A percentile compares a stretch with the other conserved stretches of the same genome.
Conservation (phyloP, 495 filamentous ascomycete species). For the Penicillium coprophilum region DNA sequence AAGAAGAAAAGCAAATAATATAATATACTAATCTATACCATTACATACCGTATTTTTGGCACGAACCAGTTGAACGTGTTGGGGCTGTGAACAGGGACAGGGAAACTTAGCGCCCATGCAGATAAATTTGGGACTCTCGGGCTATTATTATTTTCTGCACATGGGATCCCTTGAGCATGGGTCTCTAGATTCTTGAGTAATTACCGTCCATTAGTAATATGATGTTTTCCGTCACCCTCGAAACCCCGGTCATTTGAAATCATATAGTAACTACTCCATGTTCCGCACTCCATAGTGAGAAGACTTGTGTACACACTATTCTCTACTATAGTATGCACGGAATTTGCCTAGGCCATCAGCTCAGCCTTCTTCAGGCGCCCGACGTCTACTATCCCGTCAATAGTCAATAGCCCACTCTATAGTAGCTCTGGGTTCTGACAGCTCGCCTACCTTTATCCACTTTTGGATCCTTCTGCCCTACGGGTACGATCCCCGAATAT, state of each 20-base stretch:
- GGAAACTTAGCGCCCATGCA: slow-evolving; percentile 10
- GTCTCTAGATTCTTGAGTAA: not conserved
- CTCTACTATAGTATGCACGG: not conserved
- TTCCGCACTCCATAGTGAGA: not conserved
- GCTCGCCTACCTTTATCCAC: not conserved
- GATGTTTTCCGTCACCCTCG: not conserved
- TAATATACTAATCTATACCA: slow-evolving; percentile 5
- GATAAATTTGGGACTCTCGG: slow-evolving; percentile 5
- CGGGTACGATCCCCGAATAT: not conserved
- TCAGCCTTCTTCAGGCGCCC: slow-evolving; percentile 15
- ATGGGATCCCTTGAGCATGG: not conserved
- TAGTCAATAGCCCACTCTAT: not conserved
- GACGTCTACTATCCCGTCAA: not conserved
- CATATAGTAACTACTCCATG: not conserved
- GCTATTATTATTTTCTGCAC: slow-evolving; percentile 7
- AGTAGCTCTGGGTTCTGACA: slow-evolving; percentile 11
- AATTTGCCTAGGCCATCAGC: not conserved
- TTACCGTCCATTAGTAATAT: not conserved
- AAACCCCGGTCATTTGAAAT: not conserved
- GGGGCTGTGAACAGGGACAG: slow-evolving; percentile 12
- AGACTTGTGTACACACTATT: not conserved
- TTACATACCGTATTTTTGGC: slow-evolving; percentile 14
- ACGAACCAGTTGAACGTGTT: slow-evolving; percentile 7
- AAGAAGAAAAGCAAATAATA: slow-evolving; percentile 11
- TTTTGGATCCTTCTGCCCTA: slow-evolving; percentile 7